Conservation (phyloP, 768 basidiomycete species). For the Russula sp. region DNA sequence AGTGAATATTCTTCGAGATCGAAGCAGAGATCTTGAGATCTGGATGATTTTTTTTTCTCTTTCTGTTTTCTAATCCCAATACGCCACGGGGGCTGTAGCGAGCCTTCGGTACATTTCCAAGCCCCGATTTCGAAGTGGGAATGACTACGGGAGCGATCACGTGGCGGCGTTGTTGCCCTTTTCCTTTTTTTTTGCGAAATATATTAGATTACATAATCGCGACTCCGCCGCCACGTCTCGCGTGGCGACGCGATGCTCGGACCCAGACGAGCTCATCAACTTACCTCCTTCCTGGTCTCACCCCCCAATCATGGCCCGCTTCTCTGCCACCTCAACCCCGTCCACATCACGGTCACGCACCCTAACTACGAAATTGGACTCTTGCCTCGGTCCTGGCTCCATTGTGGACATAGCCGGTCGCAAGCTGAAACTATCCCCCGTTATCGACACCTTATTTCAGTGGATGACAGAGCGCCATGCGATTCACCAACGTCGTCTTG, state of each 20-base stretch:
- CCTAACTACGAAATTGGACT: slow-evolving; percentile 10
- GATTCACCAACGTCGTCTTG: slow-evolving; percentile 34
- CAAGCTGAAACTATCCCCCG: slow-evolving; percentile 31
- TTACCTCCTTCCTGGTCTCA: slow-evolving; percentile 19
- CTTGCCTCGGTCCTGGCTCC: slow-evolving; percentile 24
- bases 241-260: slow-evolving; percentile 25
- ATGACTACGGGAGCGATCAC: slow-evolving; percentile 22
- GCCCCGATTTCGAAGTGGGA: slow-evolving; percentile 22
- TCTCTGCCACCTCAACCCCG: slow-evolving; percentile 29
- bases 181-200: slow-evolving; percentile 13
- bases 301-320: slow-evolving; percentile 23
- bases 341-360: slow-evolving; percentile 21
- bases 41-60: slow-evolving; percentile 10
- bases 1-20: slow-evolving; percentile 27
- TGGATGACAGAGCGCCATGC: slow-evolving; percentile 38
- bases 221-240: slow-evolving; percentile 23
- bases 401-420: slow-evolving; percentile 32
- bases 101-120: slow-evolving; percentile 13
- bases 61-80: neutral
- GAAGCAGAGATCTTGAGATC: slow-evolving; percentile 25
- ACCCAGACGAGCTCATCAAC: slow-evolving; percentile 21
- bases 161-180: slow-evolving; percentile 21
- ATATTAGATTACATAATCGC: slow-evolving; percentile 16
- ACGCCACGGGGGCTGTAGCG: slow-evolving; percentile 9
- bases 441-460: slow-evolving; percentile 36